Evolutionary conservation across 441 rosid species (phyloP).

Genomic region (Rhodomyrtus psidioides): DNA sequence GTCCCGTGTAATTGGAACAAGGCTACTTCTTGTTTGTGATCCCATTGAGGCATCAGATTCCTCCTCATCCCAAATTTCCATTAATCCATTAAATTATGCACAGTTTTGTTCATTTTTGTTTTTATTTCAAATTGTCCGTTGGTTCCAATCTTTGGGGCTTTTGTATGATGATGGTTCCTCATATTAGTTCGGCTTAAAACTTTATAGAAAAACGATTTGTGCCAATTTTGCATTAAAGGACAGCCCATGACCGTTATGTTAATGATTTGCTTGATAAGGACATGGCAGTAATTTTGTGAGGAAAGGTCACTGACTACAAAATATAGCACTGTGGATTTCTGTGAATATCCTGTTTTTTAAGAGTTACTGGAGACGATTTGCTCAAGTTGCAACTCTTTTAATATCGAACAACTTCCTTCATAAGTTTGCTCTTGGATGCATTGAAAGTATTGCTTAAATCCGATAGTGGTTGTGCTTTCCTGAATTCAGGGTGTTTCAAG

Average conservation of each 20-base stretch:
- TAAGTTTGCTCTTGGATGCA: neutral
- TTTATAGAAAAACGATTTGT: neutral
- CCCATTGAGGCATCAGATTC: neutral
- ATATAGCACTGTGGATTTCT: neutral
- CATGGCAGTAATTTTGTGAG: neutral
- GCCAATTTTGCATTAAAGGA: neutral
- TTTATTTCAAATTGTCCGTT: neutral
- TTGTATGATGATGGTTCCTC: neutral
- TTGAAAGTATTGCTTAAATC: neutral
- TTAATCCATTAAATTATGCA: neutral
- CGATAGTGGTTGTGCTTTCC: neutral
- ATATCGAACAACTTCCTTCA: neutral
- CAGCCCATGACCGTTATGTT: neutral
- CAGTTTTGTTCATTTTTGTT: neutral
- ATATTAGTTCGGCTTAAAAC: neutral
- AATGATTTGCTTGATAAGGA: neutral
- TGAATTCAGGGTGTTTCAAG: conserved; percentile 71
- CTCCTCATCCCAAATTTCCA: neutral
- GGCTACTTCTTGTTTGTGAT: neutral
- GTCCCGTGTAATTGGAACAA: neutral
- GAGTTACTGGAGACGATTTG: neutral
- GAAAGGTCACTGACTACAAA: neutral
- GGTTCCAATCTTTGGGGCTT: neutral
- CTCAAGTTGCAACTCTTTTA: neutral
- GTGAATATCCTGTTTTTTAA: neutral